Evolutionary conservation across 148 eudicot species (phyloP).

Genomic region (Heliamphora exappendiculata): DNA sequence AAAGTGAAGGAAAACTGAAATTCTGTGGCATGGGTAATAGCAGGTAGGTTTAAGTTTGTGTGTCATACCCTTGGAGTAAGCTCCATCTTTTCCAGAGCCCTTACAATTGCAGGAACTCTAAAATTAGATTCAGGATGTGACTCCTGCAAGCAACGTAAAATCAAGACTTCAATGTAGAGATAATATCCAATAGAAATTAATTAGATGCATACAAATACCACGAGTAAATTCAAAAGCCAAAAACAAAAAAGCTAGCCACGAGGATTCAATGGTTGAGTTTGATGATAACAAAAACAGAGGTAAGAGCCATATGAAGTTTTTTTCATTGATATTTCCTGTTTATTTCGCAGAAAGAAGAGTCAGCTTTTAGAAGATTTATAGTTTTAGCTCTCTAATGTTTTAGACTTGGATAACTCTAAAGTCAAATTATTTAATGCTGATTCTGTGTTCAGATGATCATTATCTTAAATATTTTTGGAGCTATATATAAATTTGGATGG

Average conservation of each 20-base stretch:
- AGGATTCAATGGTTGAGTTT: too few species aligned
- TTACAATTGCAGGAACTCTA: slow-evolving; percentile 82
- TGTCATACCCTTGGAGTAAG: slow-evolving; percentile 68
- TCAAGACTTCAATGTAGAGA: neutral
- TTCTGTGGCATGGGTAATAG: neutral
- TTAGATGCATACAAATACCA: neutral
- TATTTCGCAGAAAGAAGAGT: too few species aligned
- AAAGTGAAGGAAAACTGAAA: neutral
- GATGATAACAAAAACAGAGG: too few species aligned
- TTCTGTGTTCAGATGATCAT: too few species aligned
- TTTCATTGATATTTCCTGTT: too few species aligned
- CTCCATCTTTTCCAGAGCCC: slow-evolving; percentile 66
- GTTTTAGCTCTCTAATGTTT: too few species aligned
- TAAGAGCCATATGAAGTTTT: too few species aligned
- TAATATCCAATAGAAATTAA: neutral
- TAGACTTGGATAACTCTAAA: too few species aligned
- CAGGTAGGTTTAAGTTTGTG: neutral
- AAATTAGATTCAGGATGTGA: slow-evolving; percentile 88
- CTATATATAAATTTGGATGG: too few species aligned
- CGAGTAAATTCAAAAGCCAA: neutral
- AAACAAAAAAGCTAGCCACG: neutral
- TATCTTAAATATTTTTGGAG: too few species aligned
- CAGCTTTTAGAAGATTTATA: too few species aligned
- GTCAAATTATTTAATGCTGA: too few species aligned
- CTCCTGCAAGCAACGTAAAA: slow-evolving; percentile 35